Evolutionary conservation across 2,329 filamentous ascomycete genomes (phyloP), one percentile per base, ranked within the genome.

Genomic region (Lecanicillium sp.): DNA sequence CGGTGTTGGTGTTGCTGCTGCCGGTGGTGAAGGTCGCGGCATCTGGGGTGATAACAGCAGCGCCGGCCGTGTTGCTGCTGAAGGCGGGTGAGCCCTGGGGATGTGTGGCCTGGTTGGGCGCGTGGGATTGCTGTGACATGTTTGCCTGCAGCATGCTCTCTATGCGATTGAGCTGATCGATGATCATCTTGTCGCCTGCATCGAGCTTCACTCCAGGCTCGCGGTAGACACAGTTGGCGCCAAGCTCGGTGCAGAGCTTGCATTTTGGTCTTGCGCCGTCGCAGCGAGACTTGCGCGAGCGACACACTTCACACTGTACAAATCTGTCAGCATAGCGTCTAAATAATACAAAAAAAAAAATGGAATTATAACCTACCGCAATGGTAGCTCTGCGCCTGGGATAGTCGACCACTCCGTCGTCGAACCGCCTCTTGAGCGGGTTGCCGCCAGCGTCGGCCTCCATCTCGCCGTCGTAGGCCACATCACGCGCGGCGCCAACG

Each of bases 161-260:
- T 58, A 93, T 90, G 45, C 85, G 81, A 57, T 77, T 81, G 29
- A 93, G 72, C 48, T 85, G 83, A 62, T 91, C 87, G 30, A 93
- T 70, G 52, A 93, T 93, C 49, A 93, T 73, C 68, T 90, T 91
- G 70, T 91, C 87, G 55, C 87, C 87, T 29, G 87, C 86, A 62
- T 93, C 87, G 9, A 93, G 78, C 67, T 93, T 93, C 71, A 91
- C 87, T 3, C 87, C 87, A 6, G 87, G 87, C 62, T 93, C 87
- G 54, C 87, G 79, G 64, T 93, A 93, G 55, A 90, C 77, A 65
- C 87, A 93, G 54, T 91, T 86, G 37, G 86, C 87, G 47, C 87
- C 86, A 33, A 91, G 72, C 62, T 91, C 87, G 9, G 84, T 82
- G 67, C 87, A 93, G 29, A 93, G 80, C 64, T 88, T 86, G 69